Base-by-base conservation (phyloP, 176 grass and related monocot species). In the Bolboschoenus planiculmis region DNA sequence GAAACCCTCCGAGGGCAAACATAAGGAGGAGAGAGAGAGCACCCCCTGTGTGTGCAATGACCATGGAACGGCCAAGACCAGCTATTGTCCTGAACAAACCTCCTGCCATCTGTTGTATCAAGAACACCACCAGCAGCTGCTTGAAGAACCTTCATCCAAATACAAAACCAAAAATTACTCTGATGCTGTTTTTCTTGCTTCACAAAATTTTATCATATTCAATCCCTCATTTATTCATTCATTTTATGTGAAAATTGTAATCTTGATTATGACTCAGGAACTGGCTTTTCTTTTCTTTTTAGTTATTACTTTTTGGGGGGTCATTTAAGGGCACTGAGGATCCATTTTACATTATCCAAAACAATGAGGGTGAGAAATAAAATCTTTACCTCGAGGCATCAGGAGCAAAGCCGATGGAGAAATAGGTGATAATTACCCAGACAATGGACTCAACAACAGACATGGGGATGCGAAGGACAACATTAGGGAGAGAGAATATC, bases 1-100 rank as follows among this genome's bases (percentile, higher is more conserved):
- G 91, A 91, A 99, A 99, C 7, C 96, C 96, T 84, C 89, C 96
- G 81, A 99, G 92, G 82, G 87, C 84, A 85, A 99, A 95, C 74
- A 99, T 91, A 29, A 90, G 20, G 83, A 95, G 96, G 78, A 99
- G 82, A 85, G 83, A 90, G 10, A 99, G 86, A 58, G 93, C 96
- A 76, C 96, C 96, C 60, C 91, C 96, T n/a, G 96, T 95, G 66
- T 89, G 85, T 85, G 96, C 86, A 86, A 99, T 91, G 63, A 95
- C 94, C 96, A 93, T 95, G 62, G 93, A 91, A 73, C 96, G 92
- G 61, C 91, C 94, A 68, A 99, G 47, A 75, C 91, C 96, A 7
- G 96, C 92, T 27, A 83, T 87, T 79, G 87, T 85, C 88, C 96
- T 95, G 87, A 99, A 95, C 68, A 99, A 87, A 18, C 85, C 96